Conservation (phyloP, 1,139 yeast genomes). For the Protomyces inundatus region DNA sequence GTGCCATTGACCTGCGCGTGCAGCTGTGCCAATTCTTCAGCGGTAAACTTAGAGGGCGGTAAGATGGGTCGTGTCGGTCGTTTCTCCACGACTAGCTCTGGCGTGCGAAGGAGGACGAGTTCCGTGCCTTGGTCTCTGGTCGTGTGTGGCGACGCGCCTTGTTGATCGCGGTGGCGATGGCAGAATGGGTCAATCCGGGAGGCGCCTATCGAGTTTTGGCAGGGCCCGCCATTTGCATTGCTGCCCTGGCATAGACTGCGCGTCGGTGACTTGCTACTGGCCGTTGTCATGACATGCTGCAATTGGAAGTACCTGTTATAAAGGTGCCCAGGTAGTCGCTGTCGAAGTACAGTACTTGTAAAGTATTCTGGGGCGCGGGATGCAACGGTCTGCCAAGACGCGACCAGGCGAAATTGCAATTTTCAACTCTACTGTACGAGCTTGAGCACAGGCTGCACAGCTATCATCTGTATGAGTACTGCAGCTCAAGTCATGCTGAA, state of each 20-base stretch:
- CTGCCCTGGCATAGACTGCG: not conserved
- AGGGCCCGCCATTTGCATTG: slow-evolving; percentile 1
- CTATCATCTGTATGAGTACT: no score
- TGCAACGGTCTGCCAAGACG: no score
- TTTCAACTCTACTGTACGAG: no score
- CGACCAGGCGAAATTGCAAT: no score
- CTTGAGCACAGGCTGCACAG: no score
- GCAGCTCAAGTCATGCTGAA: no score
- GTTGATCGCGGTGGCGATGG: slow-evolving; percentile 5
- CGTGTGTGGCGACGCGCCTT: not conserved
- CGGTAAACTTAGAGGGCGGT: not conserved
- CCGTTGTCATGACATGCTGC: no score
- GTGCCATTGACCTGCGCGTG: not conserved
- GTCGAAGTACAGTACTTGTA: no score
- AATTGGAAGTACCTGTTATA: no score
- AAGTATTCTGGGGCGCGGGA: no score
- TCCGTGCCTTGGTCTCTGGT: not conserved
- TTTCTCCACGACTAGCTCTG: not conserved
- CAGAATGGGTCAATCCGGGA: slow-evolving; percentile 1
- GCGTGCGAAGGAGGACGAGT: not conserved
- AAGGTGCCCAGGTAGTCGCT: no score
- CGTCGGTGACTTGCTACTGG: not conserved
- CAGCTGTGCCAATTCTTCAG: not conserved
- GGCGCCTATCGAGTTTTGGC: not conserved
- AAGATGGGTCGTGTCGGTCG: not conserved